Conservation (phyloP, 129 eudicot genomes). For the Lactuca saligna region DNA sequence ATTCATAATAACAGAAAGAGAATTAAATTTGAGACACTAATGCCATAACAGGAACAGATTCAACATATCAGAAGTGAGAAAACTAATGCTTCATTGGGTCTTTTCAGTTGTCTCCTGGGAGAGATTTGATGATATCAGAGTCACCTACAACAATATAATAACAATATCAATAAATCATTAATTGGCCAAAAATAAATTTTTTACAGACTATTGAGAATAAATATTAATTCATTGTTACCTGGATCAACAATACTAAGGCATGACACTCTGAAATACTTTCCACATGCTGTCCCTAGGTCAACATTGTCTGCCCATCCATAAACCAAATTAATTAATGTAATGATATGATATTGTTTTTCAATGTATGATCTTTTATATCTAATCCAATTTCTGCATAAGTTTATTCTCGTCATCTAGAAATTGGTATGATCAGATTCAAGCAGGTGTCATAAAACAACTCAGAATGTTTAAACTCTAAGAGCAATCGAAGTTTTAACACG, state of each 20-base stretch:
- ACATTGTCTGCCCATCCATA: constrained; percentile 44
- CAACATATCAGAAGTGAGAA: not conserved
- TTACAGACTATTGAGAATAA: not conserved
- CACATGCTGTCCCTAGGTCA: constrained; percentile 64
- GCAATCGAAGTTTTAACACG: not conserved
- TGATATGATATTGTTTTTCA: too few species aligned
- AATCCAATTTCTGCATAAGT: not conserved
- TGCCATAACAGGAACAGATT: not conserved
- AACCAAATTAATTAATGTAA: too few species aligned
- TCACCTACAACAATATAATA: constrained; percentile 39
- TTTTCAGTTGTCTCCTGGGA: constrained; percentile 51
- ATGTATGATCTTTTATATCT: too few species aligned
- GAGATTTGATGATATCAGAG: constrained; percentile 66
- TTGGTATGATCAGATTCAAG: too few species aligned
- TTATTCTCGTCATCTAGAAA: too few species aligned
- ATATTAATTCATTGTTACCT: constrained; percentile 21
- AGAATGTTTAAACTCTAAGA: too few species aligned
- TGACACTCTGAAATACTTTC: constrained; percentile 66
- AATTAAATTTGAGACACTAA: constrained; percentile 6
- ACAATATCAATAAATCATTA: not conserved
- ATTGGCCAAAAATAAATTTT: not conserved
- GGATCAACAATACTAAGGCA: constrained; percentile 68
- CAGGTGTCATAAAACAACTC: too few species aligned
- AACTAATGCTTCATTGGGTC: not conserved
- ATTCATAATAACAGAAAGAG: constrained; percentile 11